Evolutionary conservation across 306 rosid genomes (phyloP).

Genomic region (Ochetophila trinervis): DNA sequence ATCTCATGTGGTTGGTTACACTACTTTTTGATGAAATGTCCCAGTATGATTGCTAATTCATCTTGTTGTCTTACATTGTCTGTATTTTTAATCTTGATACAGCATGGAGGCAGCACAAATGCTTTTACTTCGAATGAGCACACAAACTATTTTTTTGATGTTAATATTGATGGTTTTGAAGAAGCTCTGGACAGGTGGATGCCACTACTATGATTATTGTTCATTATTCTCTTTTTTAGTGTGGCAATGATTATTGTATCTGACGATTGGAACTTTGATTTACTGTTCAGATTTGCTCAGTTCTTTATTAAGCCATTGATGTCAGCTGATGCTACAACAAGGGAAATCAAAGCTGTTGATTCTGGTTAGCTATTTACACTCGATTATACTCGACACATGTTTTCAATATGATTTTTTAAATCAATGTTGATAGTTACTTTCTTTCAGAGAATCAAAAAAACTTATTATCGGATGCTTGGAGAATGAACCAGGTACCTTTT

Average conservation of each 20-base stretch:
- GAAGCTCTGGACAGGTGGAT: constrained; percentile 93
- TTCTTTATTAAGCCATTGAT: constrained; percentile 90
- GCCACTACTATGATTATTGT: constrained; percentile 16
- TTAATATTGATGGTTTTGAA: constrained; percentile 75
- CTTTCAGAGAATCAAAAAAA: constrained; percentile 84
- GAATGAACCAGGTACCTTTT: constrained; percentile 75
- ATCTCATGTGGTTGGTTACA: no score
- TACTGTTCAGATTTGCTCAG: constrained; percentile 72
- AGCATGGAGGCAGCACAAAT: constrained; percentile 91
- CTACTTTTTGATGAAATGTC: neutral
- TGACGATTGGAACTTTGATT: constrained; percentile 18
- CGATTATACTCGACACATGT: constrained; percentile 6
- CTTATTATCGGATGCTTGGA: constrained; percentile 82
- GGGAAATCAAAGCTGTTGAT: constrained; percentile 98
- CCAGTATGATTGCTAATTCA: constrained; percentile 6
- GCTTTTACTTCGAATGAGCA: constrained; percentile 70
- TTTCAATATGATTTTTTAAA: neutral
- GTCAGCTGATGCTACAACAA: constrained; percentile 92
- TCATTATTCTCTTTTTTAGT: constrained; percentile 5
- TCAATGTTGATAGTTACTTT: neutral
- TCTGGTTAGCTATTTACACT: constrained; percentile 59
- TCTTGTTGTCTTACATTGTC: constrained; percentile 1
- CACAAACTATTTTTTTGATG: constrained; percentile 80
- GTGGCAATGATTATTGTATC: constrained; percentile 8
- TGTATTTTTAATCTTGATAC: constrained; percentile 16